A percentile compares a stretch with the other conserved stretches of the same genome.
phyloP scores from a whole-genome alignment of 2,329 filamentous ascomycete genomes.

The Xylaria hypoxylon region DNA sequence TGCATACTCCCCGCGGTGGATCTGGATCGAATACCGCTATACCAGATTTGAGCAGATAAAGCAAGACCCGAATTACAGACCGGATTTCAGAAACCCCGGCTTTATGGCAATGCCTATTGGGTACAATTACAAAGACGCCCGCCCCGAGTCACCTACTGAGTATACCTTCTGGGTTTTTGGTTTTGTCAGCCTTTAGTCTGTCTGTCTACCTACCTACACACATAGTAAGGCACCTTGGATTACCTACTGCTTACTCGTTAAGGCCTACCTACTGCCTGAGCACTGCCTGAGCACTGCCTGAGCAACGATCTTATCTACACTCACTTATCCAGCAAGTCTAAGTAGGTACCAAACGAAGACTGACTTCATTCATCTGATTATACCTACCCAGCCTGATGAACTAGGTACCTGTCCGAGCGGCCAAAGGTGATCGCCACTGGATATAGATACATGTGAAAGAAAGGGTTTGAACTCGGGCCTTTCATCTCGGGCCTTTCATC shows the following conservation, averaged over 20 bases:
- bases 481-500: background rate
- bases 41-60: background rate
- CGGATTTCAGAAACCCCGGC: slow-evolving; percentile 19
- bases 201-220: slow-evolving; percentile 17
- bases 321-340: background rate
- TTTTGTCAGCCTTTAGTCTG: slow-evolving; percentile 27
- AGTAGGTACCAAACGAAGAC: slow-evolving; percentile 3
- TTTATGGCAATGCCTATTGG: slow-evolving; percentile 7
- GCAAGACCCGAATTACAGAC: background rate
- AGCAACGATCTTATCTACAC: slow-evolving; percentile 21
- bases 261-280: no score
- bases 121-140: slow-evolving; percentile 16
- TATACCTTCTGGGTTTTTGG: background rate
- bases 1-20: background rate
- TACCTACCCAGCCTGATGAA: background rate
- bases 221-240: no score
- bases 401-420: background rate
- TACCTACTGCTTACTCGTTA: no score
- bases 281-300: no score
- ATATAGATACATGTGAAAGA: background rate
- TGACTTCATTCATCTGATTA: background rate
- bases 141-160: background rate
- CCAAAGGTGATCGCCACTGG: slow-evolving; percentile 11
- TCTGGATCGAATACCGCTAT: background rate
- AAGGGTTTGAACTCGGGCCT: no score